Evolutionary conservation across 208 protist genomes (phyloP).

Genomic region (Leishmania major): DNA sequence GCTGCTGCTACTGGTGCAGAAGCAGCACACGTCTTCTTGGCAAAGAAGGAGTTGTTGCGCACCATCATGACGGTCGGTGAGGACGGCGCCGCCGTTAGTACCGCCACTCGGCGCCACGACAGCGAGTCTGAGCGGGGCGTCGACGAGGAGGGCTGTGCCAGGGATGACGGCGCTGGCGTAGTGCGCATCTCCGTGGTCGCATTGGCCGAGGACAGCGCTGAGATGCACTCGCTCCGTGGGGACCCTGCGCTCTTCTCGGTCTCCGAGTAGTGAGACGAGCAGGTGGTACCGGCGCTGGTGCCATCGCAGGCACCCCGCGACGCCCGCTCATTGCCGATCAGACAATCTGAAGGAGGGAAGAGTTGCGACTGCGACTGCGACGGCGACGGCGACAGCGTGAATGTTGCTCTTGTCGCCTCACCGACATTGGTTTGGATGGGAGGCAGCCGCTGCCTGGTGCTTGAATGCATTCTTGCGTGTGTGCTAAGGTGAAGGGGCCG

Average conservation of each 20-base stretch:
- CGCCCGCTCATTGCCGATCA: background rate
- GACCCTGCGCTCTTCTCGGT: background rate
- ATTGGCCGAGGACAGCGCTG: background rate
- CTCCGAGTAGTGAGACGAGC: background rate
- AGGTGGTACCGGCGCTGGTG: background rate
- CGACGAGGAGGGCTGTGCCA: background rate
- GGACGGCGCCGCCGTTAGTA: too few relatives aligned
- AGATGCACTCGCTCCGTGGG: background rate
- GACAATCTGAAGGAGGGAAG: background rate
- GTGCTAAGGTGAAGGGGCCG: background rate
- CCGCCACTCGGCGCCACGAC: background rate
- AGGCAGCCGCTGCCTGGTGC: background rate
- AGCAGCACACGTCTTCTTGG: background rate
- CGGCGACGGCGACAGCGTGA: background rate
- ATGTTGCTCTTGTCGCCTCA: background rate
- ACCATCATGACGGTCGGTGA: background rate
- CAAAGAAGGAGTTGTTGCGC: slow-evolving; percentile 7
- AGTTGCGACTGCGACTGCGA: background rate
- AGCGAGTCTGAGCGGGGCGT: background rate
- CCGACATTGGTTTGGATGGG: background rate
- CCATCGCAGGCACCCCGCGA: background rate
- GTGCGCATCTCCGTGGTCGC: background rate
- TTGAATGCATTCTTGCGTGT: background rate
- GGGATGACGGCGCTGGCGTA: background rate
- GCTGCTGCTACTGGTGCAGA: background rate